phyloP scores from a whole-genome alignment of 2,329 filamentous ascomycete genomes.

The Magnaporthiopsis incrustans region DNA sequence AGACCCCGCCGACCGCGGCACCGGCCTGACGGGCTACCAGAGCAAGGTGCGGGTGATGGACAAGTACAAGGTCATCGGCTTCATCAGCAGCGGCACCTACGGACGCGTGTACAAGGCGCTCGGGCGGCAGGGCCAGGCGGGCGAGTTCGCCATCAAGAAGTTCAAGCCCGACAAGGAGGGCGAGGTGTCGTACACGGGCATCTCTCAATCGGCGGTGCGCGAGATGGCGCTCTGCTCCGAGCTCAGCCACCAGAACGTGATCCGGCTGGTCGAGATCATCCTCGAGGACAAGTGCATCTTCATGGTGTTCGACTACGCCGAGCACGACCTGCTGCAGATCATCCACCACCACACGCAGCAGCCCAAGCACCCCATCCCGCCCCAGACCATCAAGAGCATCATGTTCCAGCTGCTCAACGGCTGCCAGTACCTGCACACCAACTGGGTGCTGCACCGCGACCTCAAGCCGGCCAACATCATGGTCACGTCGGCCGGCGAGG shows the following conservation, averaged over 20 bases:
- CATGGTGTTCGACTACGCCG: constrained; percentile 98
- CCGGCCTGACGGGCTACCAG: constrained; percentile 45
- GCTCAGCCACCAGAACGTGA: constrained; percentile 79
- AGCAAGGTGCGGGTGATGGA: constrained; percentile 85
- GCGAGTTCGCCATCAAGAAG: constrained; percentile 98
- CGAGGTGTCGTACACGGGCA: constrained; percentile 91
- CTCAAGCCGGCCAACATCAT: constrained; percentile 98
- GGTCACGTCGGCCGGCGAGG: constrained; percentile 82
- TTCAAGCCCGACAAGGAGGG: constrained; percentile 99
- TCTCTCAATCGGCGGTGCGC: constrained; percentile 92
- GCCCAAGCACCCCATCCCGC: constrained; percentile 78
- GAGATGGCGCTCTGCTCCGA: constrained; percentile 98
- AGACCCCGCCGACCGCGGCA: constrained; percentile 47
- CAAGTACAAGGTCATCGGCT: constrained; percentile 92
- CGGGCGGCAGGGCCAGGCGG: constrained; percentile 61
- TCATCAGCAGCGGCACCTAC: constrained; percentile 97
- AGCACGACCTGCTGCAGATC: constrained; percentile 94
- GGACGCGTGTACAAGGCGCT: constrained; percentile 95
- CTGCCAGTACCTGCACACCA: constrained; percentile 86
- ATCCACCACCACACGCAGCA: constrained; percentile 96
- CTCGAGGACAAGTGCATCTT: constrained; percentile 98
- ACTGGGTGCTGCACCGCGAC: constrained; percentile 96
- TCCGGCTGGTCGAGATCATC: constrained; percentile 89
- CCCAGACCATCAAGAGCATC: constrained; percentile 83
- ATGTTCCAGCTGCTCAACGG: constrained; percentile 95